phyloP scores from a whole-genome alignment of 441 rosid species.

The Populus trichocarpa region DNA sequence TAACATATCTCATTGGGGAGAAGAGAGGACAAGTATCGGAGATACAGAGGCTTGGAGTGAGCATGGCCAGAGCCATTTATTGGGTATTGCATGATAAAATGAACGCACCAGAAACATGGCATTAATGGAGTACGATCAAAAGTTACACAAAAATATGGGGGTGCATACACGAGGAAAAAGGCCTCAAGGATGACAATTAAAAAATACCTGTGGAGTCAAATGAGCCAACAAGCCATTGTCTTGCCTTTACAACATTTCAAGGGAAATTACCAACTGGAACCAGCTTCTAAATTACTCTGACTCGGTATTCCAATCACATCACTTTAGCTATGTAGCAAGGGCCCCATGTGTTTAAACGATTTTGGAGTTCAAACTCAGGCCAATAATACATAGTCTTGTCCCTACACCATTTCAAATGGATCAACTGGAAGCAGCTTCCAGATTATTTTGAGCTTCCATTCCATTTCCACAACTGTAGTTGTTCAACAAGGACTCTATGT shows the following conservation, averaged over 20 bases:
- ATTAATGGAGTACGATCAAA: not conserved
- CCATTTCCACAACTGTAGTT: conserved; percentile 38
- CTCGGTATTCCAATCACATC: conserved; percentile 18
- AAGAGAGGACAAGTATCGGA: not conserved
- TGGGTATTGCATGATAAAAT: not conserved
- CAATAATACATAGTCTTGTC: not conserved
- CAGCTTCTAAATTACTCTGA: conserved; percentile 22
- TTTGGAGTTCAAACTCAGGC: no score
- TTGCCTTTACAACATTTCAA: not conserved
- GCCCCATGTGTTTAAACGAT: conserved; percentile 52
- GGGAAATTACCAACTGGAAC: conserved; percentile 15
- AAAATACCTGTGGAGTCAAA: not conserved
- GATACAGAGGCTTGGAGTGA: not conserved
- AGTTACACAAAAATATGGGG: not conserved
- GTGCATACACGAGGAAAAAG: not conserved
- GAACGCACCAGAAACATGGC: not conserved
- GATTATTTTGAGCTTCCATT: conserved; percentile 14
- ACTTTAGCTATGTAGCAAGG: conserved; percentile 58
- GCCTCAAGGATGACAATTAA: not conserved
- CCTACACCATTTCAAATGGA: not conserved
- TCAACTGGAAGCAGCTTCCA: conserved; percentile 31
- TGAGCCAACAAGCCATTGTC: not conserved
- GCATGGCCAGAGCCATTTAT: not conserved
- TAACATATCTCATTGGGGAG: no score
- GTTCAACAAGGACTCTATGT: conserved; percentile 68